These are phyloP conservation scores for Hondaea fermentalgiana DNA, from an alignment of 108 stramenopile species.

Conservation along the genomic window DNA sequence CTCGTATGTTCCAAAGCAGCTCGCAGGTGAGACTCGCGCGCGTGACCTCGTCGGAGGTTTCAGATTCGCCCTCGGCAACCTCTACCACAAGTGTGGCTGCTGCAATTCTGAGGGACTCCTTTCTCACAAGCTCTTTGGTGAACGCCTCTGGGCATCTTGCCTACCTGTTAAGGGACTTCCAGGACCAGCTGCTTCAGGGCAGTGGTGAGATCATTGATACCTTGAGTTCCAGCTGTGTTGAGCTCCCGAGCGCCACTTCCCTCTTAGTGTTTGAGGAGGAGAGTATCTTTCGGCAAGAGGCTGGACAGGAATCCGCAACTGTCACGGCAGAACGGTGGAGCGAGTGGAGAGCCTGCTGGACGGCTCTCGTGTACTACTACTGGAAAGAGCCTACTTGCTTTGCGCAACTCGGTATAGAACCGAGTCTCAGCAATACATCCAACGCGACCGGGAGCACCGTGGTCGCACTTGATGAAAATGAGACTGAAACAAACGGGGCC, in stretches of 20 bases:
- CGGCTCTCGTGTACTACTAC: neutral
- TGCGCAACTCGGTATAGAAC: neutral
- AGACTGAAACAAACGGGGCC: no score
- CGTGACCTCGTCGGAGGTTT: no score
- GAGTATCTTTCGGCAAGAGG: neutral
- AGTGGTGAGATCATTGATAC: no score
- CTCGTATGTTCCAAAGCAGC: no score
- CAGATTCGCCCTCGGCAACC: no score
- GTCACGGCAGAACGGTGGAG: neutral
- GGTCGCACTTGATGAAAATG: neutral
- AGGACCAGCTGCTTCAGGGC: no score
- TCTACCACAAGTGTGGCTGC: no score
- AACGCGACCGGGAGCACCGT: neutral
- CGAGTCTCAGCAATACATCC: neutral
- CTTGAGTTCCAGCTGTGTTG: neutral
- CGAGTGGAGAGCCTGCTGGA: neutral
- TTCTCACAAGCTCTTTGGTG: no score
- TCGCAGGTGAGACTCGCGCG: no score
- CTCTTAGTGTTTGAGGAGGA: neutral
- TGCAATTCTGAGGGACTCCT: no score
- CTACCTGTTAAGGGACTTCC: no score
- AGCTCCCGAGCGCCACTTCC: neutral
- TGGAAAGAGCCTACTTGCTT: neutral
- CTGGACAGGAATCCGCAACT: neutral
- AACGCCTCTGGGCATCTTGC: no score